Percentiles rank a stretch among this genome's conserved stretches.
These are phyloP conservation scores for Rhynchospora tenuis DNA, from an alignment of 176 grass and related monocot species.

Conservation along the genomic window DNA sequence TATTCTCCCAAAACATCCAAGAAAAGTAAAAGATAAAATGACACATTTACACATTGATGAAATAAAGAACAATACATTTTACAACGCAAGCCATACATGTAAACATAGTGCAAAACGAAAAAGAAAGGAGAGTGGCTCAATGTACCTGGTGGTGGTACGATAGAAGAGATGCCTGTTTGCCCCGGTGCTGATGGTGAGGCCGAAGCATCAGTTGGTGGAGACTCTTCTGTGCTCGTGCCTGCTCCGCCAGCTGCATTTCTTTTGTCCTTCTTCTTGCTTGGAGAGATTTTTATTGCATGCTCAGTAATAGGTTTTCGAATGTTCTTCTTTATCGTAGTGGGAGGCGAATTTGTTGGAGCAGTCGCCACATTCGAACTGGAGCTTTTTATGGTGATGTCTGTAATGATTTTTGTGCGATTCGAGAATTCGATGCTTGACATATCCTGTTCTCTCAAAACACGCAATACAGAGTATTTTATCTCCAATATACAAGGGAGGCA, in stretches of 20 bases:
- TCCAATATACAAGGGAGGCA: no score
- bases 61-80: background rate
- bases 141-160: slow-evolving; percentile 26
- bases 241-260: slow-evolving; percentile 4
- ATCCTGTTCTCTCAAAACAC: no score
- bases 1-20: background rate
- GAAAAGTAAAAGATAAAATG: background rate
- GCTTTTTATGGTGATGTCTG: no score
- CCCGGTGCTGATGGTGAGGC: slow-evolving; percentile 21
- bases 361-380: no score
- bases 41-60: background rate
- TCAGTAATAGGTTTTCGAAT: no score
- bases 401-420: no score
- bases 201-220: background rate
- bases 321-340: no score
- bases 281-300: slow-evolving; percentile 37
- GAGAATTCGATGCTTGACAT: no score
- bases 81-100: background rate
- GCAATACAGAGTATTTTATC: no score
- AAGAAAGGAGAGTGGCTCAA: slow-evolving; percentile 18
- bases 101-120: background rate
- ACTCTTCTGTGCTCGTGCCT: background rate
- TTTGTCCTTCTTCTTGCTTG: slow-evolving; percentile 29
- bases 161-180: slow-evolving; percentile 1
- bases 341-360: no score